A percentile compares a stretch with the other conserved stretches of the same genome.
Conservation (phyloP, 768 basidiomycete genomes). For the Leccinum longicurvipes region DNA sequence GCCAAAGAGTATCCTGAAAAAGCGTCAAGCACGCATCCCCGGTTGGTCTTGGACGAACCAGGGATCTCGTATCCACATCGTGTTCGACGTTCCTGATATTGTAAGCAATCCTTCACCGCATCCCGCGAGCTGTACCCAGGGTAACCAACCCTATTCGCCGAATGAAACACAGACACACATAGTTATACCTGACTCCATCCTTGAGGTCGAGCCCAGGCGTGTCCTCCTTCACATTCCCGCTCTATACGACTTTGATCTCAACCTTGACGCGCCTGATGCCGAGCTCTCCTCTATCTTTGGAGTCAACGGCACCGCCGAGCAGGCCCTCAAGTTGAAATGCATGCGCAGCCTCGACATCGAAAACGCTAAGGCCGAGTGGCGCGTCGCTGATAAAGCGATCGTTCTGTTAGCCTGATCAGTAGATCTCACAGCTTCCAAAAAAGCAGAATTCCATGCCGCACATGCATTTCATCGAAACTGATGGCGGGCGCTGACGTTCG, state of each 20-base stretch:
- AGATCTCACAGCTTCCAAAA: conserved; percentile 3
- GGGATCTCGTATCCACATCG: conserved; percentile 43
- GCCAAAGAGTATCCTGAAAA: conserved; percentile 46
- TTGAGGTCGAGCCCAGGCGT: conserved; percentile 66
- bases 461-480: conserved; percentile 2
- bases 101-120: conserved; percentile 39
- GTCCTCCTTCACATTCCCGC: conserved; percentile 50
- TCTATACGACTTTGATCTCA: conserved; percentile 51
- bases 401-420: conserved; percentile 39
- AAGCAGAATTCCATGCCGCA: too few species aligned
- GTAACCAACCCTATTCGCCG: not conserved
- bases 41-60: conserved; percentile 55
- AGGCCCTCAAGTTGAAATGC: conserved; percentile 51
- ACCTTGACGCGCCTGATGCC: conserved; percentile 54
- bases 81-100: conserved; percentile 51
- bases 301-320: conserved; percentile 14
- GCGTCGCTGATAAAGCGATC: conserved; percentile 48
- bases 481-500: not conserved
- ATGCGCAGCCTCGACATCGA: conserved; percentile 61
- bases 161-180: conserved; percentile 40
- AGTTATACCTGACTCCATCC: conserved; percentile 43
- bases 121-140: conserved; percentile 1
- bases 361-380: conserved; percentile 65
- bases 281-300: conserved; percentile 39
- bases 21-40: conserved; percentile 23